phyloP scores from a whole-genome alignment of 2,329 filamentous ascomycete species.

The Phialophora chinensis region DNA sequence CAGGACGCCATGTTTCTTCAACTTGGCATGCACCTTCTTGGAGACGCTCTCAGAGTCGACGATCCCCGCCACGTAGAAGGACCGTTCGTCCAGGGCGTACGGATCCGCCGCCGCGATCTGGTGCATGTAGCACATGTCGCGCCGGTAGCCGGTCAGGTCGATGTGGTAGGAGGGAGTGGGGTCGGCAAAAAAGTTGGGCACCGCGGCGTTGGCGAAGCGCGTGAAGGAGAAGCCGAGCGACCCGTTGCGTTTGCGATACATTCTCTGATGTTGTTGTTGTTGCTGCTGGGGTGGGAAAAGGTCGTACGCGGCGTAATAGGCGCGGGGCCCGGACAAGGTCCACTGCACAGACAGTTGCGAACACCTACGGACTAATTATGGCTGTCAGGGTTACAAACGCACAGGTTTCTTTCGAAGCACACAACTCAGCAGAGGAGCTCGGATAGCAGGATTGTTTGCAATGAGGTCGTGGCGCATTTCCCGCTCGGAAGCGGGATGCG shows the following conservation, averaged over 20 bases:
- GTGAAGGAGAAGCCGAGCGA: constrained; percentile 36
- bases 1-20: constrained; percentile 28
- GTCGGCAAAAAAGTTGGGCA: constrained; percentile 33
- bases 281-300: too few relatives aligned
- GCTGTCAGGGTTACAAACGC: not conserved
- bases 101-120: constrained; percentile 31
- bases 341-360: not conserved
- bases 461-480: not conserved
- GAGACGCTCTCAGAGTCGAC: constrained; percentile 29
- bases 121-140: constrained; percentile 37
- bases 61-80: constrained; percentile 34
- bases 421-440: not conserved
- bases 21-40: constrained; percentile 21
- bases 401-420: not conserved
- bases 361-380: too few relatives aligned
- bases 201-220: constrained; percentile 30
- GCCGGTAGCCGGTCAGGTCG: constrained; percentile 23
- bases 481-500: not conserved
- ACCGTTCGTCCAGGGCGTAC: constrained; percentile 31
- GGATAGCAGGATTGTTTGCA: not conserved
- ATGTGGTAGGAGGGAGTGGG: constrained; percentile 3
- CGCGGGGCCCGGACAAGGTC: too few relatives aligned
- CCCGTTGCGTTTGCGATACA: constrained; percentile 37
- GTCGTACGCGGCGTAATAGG: too few relatives aligned
- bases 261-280: constrained; percentile 7